Evolutionary conservation across 805 yeast genomes (phyloP), one percentile per base, ranked within the genome.

Genomic region (Metschnikowia similis): DNA sequence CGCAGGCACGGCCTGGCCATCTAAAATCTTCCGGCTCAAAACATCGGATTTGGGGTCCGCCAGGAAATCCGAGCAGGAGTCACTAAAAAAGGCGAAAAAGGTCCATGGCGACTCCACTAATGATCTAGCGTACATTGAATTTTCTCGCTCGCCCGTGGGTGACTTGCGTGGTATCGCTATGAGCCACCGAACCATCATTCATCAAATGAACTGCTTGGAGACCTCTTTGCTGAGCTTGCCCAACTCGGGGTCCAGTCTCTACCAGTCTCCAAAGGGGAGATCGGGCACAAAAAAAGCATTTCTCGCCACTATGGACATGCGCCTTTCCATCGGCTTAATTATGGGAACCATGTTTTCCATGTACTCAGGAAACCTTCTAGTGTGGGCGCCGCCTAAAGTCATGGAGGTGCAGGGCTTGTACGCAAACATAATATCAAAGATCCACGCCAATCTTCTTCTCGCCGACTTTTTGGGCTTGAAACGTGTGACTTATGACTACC

Each of bases 121-220:
- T 16, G 95, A 89, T 60, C 70, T 94, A 51, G 97, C 98, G 0
- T 94, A 94, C 61, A 91, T 94, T 11, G 99, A 94, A 68, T 94
- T 87, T 62, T 82, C 94, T 0, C 80, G 91, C 57, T 86, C 95
- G 1, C 95, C 97, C 0, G 81, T 87, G 28, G 98, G 98, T 2
- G 95, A 91, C 56, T 69, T 90, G 34, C 76, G 96, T 50, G 99
- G 99, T 14, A 96, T 94, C 34, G 96, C 95, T 1, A 79, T 94
- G 63, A 87, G 94, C 26, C 98, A 94, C 64, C 75, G 89, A 51
- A 90, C 96, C 0, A 80, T 94, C 6, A 77, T 87, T 63, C 92
- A 89, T 56, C 99, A 94, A 62, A 88, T 94, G 91, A 78, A 81
- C 53, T 80, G 89, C 42, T 62, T 94, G 26, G 78, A 86, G 4